Percentiles rank a stretch among this genome's conserved stretches.
Conservation (phyloP, 148 eudicot genomes). For the Chenopodium album region DNA sequence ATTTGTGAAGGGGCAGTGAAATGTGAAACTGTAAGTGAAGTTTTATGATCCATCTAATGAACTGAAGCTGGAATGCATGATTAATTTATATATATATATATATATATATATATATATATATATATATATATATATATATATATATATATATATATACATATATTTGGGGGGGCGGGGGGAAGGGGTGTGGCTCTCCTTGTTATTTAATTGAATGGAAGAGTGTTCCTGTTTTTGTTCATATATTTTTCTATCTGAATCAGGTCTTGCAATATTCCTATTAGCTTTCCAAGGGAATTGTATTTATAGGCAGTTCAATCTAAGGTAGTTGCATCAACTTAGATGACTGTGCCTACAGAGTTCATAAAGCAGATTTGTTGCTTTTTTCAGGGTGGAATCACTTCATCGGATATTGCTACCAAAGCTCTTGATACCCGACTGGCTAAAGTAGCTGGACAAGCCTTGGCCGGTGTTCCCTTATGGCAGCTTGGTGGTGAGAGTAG, state of each 20-base stretch:
- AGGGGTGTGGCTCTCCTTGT: too few species aligned
- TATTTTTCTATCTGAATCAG: not conserved
- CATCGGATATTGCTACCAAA: slow-evolving; percentile 98
- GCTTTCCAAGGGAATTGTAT: not conserved
- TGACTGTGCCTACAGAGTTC: not conserved
- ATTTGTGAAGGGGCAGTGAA: too few species aligned
- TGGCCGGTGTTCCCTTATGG: slow-evolving; percentile 96
- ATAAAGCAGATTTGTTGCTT: slow-evolving; percentile 5
- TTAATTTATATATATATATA: not conserved
- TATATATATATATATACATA: too few species aligned
- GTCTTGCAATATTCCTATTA: not conserved
- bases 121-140: too few species aligned
- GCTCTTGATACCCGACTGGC: slow-evolving; percentile 91
- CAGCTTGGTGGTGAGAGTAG: slow-evolving; percentile 85
- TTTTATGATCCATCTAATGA: not conserved
- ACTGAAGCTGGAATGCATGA: not conserved
- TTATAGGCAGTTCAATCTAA: not conserved
- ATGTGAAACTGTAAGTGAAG: not conserved
- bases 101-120: too few species aligned
- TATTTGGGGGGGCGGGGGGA: too few species aligned
- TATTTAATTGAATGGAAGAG: too few species aligned
- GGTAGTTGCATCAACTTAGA: not conserved
- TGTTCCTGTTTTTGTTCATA: too few species aligned
- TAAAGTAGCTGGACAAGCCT: slow-evolving; percentile 86
- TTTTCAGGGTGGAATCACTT: slow-evolving; percentile 93